Conservation (phyloP, 352 stramenopile species). For the Globisporangium paroecandrum region DNA sequence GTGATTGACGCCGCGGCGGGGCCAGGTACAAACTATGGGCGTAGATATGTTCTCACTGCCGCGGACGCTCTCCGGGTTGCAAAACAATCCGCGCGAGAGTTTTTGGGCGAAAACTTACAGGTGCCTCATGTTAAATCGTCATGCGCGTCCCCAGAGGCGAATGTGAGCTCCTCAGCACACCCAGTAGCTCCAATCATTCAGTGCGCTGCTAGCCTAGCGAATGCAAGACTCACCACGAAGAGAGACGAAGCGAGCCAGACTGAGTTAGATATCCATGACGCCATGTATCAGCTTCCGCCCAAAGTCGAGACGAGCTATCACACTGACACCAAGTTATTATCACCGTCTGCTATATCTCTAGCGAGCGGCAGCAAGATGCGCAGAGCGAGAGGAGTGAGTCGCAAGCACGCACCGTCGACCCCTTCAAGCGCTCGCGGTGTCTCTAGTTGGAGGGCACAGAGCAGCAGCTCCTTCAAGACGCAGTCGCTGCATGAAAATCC, state of each 20-base stretch:
- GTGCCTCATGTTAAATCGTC: not conserved
- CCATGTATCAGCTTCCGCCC: not conserved
- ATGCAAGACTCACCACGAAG: not conserved
- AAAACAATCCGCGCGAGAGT: slow-evolving; percentile 29
- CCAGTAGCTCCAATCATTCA: not conserved
- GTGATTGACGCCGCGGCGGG: slow-evolving; percentile 14
- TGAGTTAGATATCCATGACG: not conserved
- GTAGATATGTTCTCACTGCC: slow-evolving; percentile 26
- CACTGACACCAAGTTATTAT: not conserved
- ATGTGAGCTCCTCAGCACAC: not conserved
- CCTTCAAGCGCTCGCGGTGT: not conserved
- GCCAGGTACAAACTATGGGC: slow-evolving; percentile 19
- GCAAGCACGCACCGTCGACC: not conserved
- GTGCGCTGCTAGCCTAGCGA: not conserved
- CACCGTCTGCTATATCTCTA: not conserved
- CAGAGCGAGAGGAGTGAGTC: not conserved
- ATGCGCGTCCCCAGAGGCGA: not conserved
- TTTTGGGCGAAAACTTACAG: slow-evolving; percentile 21
- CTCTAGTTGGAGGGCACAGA: not conserved
- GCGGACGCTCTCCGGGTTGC: slow-evolving; percentile 36
- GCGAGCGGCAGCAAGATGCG: not conserved
- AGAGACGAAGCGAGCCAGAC: slow-evolving; percentile 15
- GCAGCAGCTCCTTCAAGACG: not conserved
- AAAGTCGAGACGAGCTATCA: slow-evolving; percentile 7
- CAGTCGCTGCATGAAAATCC: not conserved